phyloP scores from a whole-genome alignment of 768 basidiomycete genomes.

The Nidularia sp. region DNA sequence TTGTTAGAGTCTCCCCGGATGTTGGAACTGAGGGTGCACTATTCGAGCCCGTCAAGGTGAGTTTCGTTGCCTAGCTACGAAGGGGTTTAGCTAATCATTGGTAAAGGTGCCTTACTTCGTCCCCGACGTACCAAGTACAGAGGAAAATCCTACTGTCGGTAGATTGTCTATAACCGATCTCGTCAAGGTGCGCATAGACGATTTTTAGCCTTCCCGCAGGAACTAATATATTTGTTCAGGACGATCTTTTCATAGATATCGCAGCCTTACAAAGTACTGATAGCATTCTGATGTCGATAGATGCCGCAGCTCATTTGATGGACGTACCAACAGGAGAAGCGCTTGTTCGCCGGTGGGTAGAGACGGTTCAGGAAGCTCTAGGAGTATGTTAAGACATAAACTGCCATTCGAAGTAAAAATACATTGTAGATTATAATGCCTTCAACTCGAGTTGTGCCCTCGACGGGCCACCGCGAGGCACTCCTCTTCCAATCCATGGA shows the following conservation, averaged over 20 bases:
- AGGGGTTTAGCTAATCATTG: not conserved
- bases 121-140: slow-evolving; percentile 12
- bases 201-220: not conserved
- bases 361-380: slow-evolving; percentile 10
- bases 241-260: slow-evolving; percentile 27
- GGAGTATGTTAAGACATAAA: slow-evolving; percentile 5
- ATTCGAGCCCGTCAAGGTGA: slow-evolving; percentile 29
- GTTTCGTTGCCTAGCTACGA: slow-evolving; percentile 1
- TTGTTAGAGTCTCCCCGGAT: slow-evolving; percentile 30
- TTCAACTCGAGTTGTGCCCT: slow-evolving; percentile 27
- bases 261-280: slow-evolving; percentile 15
- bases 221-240: slow-evolving; percentile 2
- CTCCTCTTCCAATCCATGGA: slow-evolving; percentile 69
- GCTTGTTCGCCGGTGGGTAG: slow-evolving; percentile 18
- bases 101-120: slow-evolving; percentile 30
- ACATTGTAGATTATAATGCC: not conserved
- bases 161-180: slow-evolving; percentile 15
- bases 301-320: slow-evolving; percentile 19
- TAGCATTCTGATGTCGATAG: slow-evolving; percentile 25
- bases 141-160: slow-evolving; percentile 9
- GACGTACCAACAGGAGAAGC: slow-evolving; percentile 13
- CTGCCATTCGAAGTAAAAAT: not conserved
- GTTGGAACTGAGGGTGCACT: slow-evolving; percentile 9
- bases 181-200: slow-evolving; percentile 6
- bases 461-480: slow-evolving; percentile 80